phyloP scores from a whole-genome alignment of 2,329 filamentous ascomycete species.

The Cytospora chrysosperma region DNA sequence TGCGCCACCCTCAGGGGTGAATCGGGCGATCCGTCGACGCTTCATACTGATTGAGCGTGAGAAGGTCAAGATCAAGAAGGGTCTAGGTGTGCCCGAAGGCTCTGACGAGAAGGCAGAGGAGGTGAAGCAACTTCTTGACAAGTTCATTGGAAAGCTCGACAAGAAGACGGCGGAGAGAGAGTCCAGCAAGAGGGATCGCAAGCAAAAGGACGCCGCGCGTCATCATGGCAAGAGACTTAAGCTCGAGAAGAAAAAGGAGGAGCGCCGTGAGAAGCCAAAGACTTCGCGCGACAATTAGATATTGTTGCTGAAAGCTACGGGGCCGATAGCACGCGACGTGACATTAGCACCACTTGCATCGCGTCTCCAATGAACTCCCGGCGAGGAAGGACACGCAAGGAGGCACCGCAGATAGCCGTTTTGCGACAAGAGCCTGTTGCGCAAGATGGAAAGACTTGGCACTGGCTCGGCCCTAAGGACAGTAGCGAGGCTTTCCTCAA shows the following conservation, averaged over 20 bases:
- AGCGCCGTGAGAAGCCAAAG: neutral
- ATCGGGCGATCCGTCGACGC: constrained; percentile 32
- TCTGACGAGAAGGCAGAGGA: constrained; percentile 27
- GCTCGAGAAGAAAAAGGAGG: constrained; percentile 23
- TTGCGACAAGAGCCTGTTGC: neutral
- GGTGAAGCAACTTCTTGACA: constrained; percentile 29
- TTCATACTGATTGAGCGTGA: constrained; percentile 31
- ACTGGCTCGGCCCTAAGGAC: no score
- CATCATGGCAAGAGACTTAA: constrained; percentile 24
- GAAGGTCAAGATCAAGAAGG: constrained; percentile 29
- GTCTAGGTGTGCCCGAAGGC: constrained; percentile 27
- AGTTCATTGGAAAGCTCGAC: constrained; percentile 28
- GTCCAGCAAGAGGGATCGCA: constrained; percentile 26
- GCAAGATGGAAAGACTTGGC: neutral
- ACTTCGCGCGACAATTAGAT: neutral
- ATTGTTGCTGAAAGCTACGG: neutral
- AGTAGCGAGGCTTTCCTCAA: no score
- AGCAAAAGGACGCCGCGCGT: constrained; percentile 12
- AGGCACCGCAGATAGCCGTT: neutral
- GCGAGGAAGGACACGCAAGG: neutral
- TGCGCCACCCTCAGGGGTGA: constrained; percentile 25
- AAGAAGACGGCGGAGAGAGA: constrained; percentile 29
- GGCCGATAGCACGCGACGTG: neutral
- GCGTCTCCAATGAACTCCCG: neutral
- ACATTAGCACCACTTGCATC: neutral